Evolutionary conservation across 2,329 filamentous ascomycete species (phyloP).

Genomic region (Penicillium sp.): DNA sequence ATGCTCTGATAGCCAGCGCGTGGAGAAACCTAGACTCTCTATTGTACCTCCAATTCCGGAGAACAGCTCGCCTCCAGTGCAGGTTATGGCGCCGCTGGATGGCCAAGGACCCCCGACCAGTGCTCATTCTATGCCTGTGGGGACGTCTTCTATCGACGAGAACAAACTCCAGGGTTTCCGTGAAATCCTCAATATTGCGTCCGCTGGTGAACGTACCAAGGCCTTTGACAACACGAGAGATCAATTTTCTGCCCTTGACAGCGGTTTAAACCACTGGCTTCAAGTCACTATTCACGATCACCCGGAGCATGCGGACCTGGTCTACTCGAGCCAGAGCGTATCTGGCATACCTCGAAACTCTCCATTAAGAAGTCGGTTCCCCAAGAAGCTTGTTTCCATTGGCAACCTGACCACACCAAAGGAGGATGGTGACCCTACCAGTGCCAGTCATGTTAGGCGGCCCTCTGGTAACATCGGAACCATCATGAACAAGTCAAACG

Average conservation of each 20-base stretch:
- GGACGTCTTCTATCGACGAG: conserved; percentile 23
- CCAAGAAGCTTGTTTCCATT: conserved; percentile 45
- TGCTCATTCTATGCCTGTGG: conserved; percentile 11
- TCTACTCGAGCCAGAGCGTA: conserved; percentile 36
- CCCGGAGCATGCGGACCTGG: conserved; percentile 54
- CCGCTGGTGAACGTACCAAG: conserved; percentile 67
- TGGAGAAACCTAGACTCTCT: conserved; percentile 33
- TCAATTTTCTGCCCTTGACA: conserved; percentile 71
- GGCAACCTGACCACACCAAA: conserved; percentile 28
- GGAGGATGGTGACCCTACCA: conserved; percentile 34
- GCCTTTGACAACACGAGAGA: conserved; percentile 72
- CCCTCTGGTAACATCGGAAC: conserved; percentile 39
- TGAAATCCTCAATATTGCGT: conserved; percentile 72
- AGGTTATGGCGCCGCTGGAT: conserved; percentile 12
- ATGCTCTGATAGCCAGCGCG: conserved; percentile 10
- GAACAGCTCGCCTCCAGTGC: conserved; percentile 13
- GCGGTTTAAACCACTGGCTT: conserved; percentile 69
- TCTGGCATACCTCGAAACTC: conserved; percentile 30
- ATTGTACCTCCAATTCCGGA: conserved; percentile 30
- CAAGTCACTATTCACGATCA: conserved; percentile 49
- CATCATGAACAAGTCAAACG: conserved; percentile 58
- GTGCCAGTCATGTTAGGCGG: conserved; percentile 35
- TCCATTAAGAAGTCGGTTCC: conserved; percentile 40
- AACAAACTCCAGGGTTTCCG: conserved; percentile 63
- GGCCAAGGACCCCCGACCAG: conserved; percentile 9